These are phyloP conservation scores for Fusarium transvaalense DNA, from an alignment of 2,329 filamentous ascomycete genomes.

Conservation along the genomic window DNA sequence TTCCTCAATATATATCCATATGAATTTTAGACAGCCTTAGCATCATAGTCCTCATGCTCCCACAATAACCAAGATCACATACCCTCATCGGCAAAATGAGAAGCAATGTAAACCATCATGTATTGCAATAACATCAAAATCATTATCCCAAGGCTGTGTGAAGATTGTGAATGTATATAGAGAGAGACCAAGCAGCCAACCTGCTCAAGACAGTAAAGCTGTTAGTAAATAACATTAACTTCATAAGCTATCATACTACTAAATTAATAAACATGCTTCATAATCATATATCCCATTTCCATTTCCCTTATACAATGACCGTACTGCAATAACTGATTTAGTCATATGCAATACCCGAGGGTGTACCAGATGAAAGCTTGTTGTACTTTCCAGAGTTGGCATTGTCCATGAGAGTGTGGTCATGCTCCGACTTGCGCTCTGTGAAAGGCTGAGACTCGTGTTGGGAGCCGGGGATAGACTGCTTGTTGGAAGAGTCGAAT, in stretches of 20 bases:
- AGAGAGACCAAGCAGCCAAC: no score
- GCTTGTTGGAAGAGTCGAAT: neutral
- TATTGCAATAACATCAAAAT: no score
- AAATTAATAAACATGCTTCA: neutral
- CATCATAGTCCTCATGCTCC: no score
- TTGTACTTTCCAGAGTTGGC: constrained; percentile 43
- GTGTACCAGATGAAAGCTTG: constrained; percentile 37
- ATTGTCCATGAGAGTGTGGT: constrained; percentile 6
- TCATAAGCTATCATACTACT: neutral
- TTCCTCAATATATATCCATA: no score
- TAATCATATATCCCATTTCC: neutral
- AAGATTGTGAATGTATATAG: no score
- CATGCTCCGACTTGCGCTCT: neutral
- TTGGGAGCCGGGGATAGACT: neutral
- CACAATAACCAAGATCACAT: no score
- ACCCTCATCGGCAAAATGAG: no score
- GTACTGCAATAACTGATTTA: neutral
- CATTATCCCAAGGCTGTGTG: no score
- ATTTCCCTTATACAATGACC: neutral
- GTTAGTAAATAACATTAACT: neutral
- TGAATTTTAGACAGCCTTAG: no score
- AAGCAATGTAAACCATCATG: no score
- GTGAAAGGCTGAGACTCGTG: neutral
- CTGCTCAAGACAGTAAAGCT: no score
- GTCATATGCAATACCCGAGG: constrained; percentile 28